Evolutionary conservation across 805 yeast species (phyloP).

Genomic region (Metschnikowia proteae): DNA sequence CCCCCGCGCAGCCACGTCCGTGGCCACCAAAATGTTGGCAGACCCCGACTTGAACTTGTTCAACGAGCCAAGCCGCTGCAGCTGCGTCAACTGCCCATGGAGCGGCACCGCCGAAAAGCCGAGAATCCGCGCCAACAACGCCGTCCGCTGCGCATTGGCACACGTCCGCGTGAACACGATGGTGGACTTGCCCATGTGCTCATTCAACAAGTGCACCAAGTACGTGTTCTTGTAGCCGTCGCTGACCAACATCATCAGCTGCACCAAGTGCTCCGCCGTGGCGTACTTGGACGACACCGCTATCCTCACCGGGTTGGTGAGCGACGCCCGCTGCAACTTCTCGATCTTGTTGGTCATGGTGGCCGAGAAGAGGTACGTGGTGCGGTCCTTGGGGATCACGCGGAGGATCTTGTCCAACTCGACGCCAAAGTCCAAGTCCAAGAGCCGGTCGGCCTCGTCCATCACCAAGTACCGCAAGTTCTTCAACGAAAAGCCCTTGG

Average conservation of each 20-base stretch:
- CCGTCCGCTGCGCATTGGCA: conserved; percentile 90
- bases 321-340: conserved; percentile 88
- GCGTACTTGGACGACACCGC: conserved; percentile 86
- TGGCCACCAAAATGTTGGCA: conserved; percentile 67
- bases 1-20: conserved; percentile 89
- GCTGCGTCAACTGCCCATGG: conserved; percentile 87
- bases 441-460: conserved; percentile 95
- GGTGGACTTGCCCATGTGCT: conserved; percentile 76
- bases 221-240: conserved; percentile 90
- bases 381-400: conserved; percentile 79
- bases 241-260: conserved; percentile 84
- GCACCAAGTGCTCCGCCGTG: conserved; percentile 91
- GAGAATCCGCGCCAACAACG: conserved; percentile 70
- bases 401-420: conserved; percentile 82
- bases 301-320: conserved; percentile 82
- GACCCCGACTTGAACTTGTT: conserved; percentile 75
- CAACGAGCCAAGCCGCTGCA: conserved; percentile 78
- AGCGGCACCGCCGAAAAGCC: conserved; percentile 90
- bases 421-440: conserved; percentile 96
- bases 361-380: conserved; percentile 89
- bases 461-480: conserved; percentile 79
- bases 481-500: conserved; percentile 82
- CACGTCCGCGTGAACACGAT: conserved; percentile 92
- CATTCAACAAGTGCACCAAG: conserved; percentile 77
- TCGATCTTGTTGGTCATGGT: conserved; percentile 95